A percentile compares a stretch with the other conserved stretches of the same genome.
These are phyloP conservation scores for Pelargonium citronellum DNA, from an alignment of 441 rosid species.

Conservation along the genomic window DNA sequence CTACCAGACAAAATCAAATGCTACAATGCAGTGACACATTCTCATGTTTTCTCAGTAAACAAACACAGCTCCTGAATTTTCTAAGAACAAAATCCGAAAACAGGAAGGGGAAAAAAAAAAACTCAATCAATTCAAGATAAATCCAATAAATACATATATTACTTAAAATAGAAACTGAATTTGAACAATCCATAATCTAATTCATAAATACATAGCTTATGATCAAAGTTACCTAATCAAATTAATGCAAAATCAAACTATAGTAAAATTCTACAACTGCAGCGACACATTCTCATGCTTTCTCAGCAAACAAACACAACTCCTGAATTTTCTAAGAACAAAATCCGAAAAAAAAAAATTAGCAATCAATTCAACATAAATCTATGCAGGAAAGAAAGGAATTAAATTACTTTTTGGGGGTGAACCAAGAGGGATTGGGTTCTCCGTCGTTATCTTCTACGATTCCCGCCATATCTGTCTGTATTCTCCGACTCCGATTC, in stretches of 20 bases:
- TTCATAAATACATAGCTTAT: too few species aligned
- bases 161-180: too few species aligned
- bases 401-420: not conserved
- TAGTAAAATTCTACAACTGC: too few species aligned
- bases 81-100: not conserved
- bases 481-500: not conserved
- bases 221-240: too few species aligned
- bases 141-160: not conserved
- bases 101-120: not conserved
- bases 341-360: not conserved
- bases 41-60: not conserved
- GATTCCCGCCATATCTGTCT: not conserved
- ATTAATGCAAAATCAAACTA: too few species aligned
- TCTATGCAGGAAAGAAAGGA: not conserved
- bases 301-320: not conserved
- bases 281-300: too few species aligned
- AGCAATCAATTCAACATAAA: not conserved
- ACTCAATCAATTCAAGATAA: not conserved
- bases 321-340: not conserved
- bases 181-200: too few species aligned
- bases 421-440: conserved; percentile 9
- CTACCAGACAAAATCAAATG: too few species aligned
- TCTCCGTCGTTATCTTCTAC: not conserved
- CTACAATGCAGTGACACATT: too few species aligned
- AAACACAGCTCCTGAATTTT: not conserved